Base-by-base conservation (phyloP, 768 basidiomycete species). In the Tricholoma saponaceum region DNA sequence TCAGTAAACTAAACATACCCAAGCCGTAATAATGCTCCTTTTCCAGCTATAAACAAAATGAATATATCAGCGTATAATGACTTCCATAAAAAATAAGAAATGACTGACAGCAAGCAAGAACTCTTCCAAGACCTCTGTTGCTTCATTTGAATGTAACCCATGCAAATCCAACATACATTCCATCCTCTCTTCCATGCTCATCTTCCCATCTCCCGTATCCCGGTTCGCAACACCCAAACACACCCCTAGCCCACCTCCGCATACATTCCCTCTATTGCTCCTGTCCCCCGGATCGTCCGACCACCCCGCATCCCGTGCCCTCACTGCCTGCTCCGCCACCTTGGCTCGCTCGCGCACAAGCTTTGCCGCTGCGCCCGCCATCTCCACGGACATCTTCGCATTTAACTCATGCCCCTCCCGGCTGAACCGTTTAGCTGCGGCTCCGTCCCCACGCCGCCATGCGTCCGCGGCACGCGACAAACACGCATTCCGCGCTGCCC, bases 391-490 rank as follows among this genome's bases (percentile, higher is more conserved):
- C 92, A 99, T 97, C 72, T 91, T 90, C 43, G 83, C 85, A 66
- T 98, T 98, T 58, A 97, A 75, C 41, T 96, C 93, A 64, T 96
- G 92, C 1, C 95, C 97, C 67, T 98, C 95, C 41, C 92, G 79
- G 60, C 89, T 92, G 74, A 96, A 98, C 49, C 93, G 79, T 73
- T 98, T 97, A 35, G 97, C 97, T 0, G 91, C 89, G 0, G 95
- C 94, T 2, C 96, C 96, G 63, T 99, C 97, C 1, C 96, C 95
- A 2, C 93, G 82, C 55, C 92, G 81, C 92, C 94, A 99, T 3
- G 95, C 94, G 65, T 97, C 95, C 2, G 97, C 96, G 12, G 97
- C 97, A 44, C 94, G 85, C 1, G 92, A 92, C 25, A 99, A 79
- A 70, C 92, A 97, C 14, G 93, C 93, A 64, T 98, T 98, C 35